A percentile compares a stretch with the other conserved stretches of the same genome.
These are phyloP conservation scores for Nakaseomyces nivariensis DNA, from an alignment of 1,139 yeast genomes.

Conservation along the genomic window DNA sequence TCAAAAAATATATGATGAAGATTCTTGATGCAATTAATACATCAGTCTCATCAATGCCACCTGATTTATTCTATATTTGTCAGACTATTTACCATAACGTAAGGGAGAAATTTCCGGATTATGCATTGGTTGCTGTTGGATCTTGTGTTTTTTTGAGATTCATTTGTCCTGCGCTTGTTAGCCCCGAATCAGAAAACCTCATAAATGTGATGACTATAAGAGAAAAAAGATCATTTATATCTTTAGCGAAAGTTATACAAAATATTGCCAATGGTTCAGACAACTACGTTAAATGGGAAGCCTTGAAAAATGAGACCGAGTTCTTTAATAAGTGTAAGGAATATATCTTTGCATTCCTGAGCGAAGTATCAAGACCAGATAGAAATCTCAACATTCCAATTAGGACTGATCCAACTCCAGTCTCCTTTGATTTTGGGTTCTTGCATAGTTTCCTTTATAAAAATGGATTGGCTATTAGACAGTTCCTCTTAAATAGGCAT, in stretches of 20 bases:
- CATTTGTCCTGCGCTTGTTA: slow-evolving; percentile 84
- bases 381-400: slow-evolving; percentile 12
- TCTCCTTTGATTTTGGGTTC: slow-evolving; percentile 38
- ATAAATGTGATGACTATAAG: slow-evolving; percentile 33
- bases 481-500: slow-evolving; percentile 28
- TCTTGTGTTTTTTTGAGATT: slow-evolving; percentile 79
- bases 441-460: slow-evolving; percentile 59
- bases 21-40: slow-evolving; percentile 53
- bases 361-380: slow-evolving; percentile 26
- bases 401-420: slow-evolving; percentile 11
- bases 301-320: slow-evolving; percentile 35
- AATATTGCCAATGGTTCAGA: slow-evolving; percentile 76
- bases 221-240: slow-evolving; percentile 65
- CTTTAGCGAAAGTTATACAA: slow-evolving; percentile 78
- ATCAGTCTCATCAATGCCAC: slow-evolving; percentile 54
- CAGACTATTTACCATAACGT: slow-evolving; percentile 61
- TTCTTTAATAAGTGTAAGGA: slow-evolving; percentile 38
- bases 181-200: slow-evolving; percentile 65
- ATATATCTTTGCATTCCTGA: slow-evolving; percentile 42
- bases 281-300: slow-evolving; percentile 50
- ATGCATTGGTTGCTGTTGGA: slow-evolving; percentile 65
- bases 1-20: slow-evolving; percentile 47
- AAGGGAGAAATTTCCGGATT: slow-evolving; percentile 51
- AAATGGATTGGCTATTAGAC: slow-evolving; percentile 48
- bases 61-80: slow-evolving; percentile 66